phyloP scores from a whole-genome alignment of 2,329 filamentous ascomycete genomes.

The Cladosporium oxysporum region DNA sequence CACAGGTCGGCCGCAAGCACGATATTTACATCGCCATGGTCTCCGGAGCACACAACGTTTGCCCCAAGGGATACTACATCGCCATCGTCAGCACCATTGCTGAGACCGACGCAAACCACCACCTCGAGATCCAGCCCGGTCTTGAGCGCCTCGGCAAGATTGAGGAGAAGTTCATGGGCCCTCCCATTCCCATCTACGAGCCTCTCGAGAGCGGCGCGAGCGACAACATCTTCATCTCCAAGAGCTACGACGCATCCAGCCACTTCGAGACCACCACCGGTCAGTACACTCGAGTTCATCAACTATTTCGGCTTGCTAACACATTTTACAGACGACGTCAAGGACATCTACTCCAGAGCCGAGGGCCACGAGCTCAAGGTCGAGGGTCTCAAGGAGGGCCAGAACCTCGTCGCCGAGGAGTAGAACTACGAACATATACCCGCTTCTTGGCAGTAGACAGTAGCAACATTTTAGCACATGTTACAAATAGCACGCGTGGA shows the following conservation, averaged over 20 bases:
- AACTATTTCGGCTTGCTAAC: neutral
- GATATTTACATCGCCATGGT: conserved; percentile 98
- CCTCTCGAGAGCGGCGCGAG: conserved; percentile 77
- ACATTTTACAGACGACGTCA: conserved; percentile 72
- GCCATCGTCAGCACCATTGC: conserved; percentile 98
- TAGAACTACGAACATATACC: conserved; percentile 22
- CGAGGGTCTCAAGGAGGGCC: conserved; percentile 79
- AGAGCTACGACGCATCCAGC: conserved; percentile 96
- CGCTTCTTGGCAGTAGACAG: conserved; percentile 10
- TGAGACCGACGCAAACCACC: conserved; percentile 88
- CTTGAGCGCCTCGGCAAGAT: conserved; percentile 89
- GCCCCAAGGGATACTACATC: conserved; percentile 98
- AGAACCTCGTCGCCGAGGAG: conserved; percentile 69
- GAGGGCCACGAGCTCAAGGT: conserved; percentile 84
- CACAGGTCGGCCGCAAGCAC: conserved; percentile 93
- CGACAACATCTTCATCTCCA: conserved; percentile 95
- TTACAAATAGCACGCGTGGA: neutral
- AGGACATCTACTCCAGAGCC: conserved; percentile 84
- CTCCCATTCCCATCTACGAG: conserved; percentile 92
- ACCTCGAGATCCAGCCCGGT: conserved; percentile 89
- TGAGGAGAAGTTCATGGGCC: conserved; percentile 95
- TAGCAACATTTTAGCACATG: conserved; percentile 7
- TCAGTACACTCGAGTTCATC: conserved; percentile 38
- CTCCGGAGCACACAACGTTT: conserved; percentile 94
- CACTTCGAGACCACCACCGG: conserved; percentile 90